Evolutionary conservation across 768 basidiomycete genomes (phyloP).

Genomic region (Paxillus rubicundulus): DNA sequence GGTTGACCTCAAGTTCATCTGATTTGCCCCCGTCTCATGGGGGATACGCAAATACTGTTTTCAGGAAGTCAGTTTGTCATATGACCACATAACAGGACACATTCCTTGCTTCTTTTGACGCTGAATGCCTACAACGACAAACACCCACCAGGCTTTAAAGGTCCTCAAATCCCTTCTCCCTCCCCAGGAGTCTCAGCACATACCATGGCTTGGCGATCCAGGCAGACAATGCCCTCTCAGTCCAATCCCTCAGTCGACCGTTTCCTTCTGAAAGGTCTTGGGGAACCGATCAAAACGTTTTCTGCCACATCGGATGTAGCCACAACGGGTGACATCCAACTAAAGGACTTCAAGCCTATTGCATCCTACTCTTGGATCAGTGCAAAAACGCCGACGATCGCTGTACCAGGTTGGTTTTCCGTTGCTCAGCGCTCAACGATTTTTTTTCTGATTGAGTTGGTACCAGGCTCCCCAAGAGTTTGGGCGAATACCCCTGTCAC

Average conservation of each 20-base stretch:
- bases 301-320: not conserved
- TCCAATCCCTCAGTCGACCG: not conserved
- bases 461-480: conserved; percentile 51
- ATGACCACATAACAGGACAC: too few relatives aligned
- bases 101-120: not conserved
- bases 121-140: not conserved
- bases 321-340: conserved; percentile 16
- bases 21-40: too few relatives aligned
- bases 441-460: not conserved
- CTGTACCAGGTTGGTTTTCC: conserved; percentile 40
- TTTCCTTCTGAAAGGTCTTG: conserved; percentile 8
- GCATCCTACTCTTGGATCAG: conserved; percentile 53
- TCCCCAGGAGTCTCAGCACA: not conserved
- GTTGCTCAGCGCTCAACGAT: not conserved
- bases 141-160: not conserved
- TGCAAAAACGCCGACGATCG: conserved; percentile 40
- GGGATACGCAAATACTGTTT: too few relatives aligned
- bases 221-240: not conserved
- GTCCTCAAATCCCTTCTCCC: not conserved
- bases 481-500: conserved; percentile 53
- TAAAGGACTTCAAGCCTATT: conserved; percentile 37
- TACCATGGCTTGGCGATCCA: not conserved
- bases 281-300: not conserved
- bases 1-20: too few relatives aligned
- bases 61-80: too few relatives aligned